Conservation (phyloP, 169 alveolate genomes). For the Cryptosporidium andersoni region DNA sequence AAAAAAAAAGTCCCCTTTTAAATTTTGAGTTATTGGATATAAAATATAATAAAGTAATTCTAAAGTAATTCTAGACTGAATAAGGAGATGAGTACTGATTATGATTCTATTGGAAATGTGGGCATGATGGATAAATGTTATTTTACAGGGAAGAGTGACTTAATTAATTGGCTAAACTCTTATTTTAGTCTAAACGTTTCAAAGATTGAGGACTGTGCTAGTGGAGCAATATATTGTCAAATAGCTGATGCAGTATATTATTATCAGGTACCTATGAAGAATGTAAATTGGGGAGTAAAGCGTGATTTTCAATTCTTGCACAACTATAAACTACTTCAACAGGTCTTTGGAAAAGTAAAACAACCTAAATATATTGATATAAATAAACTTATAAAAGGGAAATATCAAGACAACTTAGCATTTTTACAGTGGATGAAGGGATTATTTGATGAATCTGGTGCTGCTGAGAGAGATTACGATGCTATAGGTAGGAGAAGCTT, state of each 20-base stretch:
- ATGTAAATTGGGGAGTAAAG: conserved; percentile 95
- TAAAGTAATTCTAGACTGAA: neutral
- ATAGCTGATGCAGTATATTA: conserved; percentile 91
- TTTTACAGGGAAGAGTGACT: conserved; percentile 87
- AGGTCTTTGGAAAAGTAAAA: conserved; percentile 89
- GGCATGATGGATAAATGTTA: conserved; percentile 90
- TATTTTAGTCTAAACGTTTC: conserved; percentile 85
- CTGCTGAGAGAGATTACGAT: conserved; percentile 82
- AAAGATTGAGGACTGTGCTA: conserved; percentile 93
- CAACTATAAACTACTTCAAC: conserved; percentile 93
- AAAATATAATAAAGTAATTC: neutral
- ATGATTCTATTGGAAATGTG: conserved; percentile 71
- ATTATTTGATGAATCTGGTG: conserved; percentile 86
- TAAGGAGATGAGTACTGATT: conserved; percentile 15
- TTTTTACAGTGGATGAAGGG: conserved; percentile 97
- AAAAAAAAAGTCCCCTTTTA: conserved; percentile 2
- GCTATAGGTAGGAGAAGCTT: conserved; percentile 82
- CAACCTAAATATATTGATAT: conserved; percentile 91
- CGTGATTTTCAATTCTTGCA: conserved; percentile 92
- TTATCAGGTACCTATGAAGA: conserved; percentile 78
- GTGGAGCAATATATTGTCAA: conserved; percentile 95
- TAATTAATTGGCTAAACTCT: conserved; percentile 89
- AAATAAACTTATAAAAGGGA: conserved; percentile 90
- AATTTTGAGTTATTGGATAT: neutral
- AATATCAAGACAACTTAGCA: conserved; percentile 95